phyloP scores from a whole-genome alignment of 2,329 filamentous ascomycete species.

The Fusarium sulawesiense region DNA sequence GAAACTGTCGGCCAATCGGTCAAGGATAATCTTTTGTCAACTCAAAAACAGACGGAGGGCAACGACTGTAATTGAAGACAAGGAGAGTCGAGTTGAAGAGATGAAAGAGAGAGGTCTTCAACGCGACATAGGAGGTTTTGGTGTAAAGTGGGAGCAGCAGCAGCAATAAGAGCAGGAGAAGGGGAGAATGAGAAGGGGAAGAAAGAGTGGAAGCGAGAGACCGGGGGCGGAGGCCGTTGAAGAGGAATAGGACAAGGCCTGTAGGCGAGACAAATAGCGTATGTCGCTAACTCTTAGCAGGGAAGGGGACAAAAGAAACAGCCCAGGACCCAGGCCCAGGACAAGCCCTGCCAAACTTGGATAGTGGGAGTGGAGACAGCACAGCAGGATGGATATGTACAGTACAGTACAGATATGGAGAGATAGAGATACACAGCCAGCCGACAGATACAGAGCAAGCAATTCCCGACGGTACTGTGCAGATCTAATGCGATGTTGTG shows the following conservation, averaged over 20 bases:
- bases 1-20: conserved; percentile 16
- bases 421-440: not conserved
- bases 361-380: conserved; percentile 7
- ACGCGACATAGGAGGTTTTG: conserved; percentile 36
- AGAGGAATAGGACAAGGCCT: conserved; percentile 32
- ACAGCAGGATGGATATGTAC: not conserved
- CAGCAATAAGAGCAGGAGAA: conserved; percentile 5
- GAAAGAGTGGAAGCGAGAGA: conserved; percentile 32
- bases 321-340: conserved; percentile 12
- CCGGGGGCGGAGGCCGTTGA: conserved; percentile 45
- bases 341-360: conserved; percentile 18
- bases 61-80: conserved; percentile 24
- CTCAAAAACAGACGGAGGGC: conserved; percentile 28
- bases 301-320: conserved; percentile 16
- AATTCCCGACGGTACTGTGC: conserved; percentile 27
- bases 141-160: conserved; percentile 23
- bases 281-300: conserved; percentile 30
- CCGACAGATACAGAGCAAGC: conserved; percentile 2
- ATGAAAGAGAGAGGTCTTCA: conserved; percentile 30
- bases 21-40: conserved; percentile 6
- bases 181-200: conserved; percentile 22
- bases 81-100: conserved; percentile 14
- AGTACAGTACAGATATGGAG: not conserved
- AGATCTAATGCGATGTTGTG: conserved; percentile 11
- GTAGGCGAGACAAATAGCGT: conserved; percentile 29